Evolutionary conservation across 2,329 filamentous ascomycete species (phyloP), one percentile per base, ranked within the genome.

Genomic region (Raffaelea deltoideospora): DNA sequence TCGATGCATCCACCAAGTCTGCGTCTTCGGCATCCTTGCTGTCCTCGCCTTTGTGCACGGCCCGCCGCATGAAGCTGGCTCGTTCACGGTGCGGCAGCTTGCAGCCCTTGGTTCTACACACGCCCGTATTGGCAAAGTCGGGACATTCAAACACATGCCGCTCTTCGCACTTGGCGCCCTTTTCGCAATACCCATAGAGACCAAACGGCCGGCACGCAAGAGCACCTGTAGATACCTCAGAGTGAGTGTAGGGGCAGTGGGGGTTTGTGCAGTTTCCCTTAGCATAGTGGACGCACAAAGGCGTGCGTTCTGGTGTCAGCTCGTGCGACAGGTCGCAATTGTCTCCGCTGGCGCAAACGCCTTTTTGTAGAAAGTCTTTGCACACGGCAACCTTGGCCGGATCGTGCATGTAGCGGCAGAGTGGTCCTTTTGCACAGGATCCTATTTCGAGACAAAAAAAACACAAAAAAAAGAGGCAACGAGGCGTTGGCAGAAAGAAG

Each of bases 91-190:
- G 90, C 41, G 76, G 80, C 37, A 94, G 70, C 54, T 79, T 81
- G 65, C 88, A 96, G 46, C 78, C 76, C 58, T 78, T 76, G 54
- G 72, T 76, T 54, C 76, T 76, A 72, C 90, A 98, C 43, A 67
- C 65, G 50, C 88, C 88, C 42, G 73, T 84, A 60, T 94, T 93
- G 69, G 84, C 83, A 64, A 92, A 95, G 55, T 93, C 82, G 43
- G 90, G 88, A 58, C 90, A 96, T 58, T 96, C 88, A 59, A 80
- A 79, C 40, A 88, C 79, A 62, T 98, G 90, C 42, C 86, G 79
- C 45, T 90, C 76, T 41, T 72, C 59, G 59, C 90, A 96, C 38
- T 67, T 59, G 38, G 70, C 68, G 42, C 88, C 90, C 54, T 81
- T 82, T 43, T 81, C 77, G 63, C 90, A 96, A 58, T 86, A 96